phyloP scores from a whole-genome alignment of 331 rosid genomes.

The Malus hybrid region DNA sequence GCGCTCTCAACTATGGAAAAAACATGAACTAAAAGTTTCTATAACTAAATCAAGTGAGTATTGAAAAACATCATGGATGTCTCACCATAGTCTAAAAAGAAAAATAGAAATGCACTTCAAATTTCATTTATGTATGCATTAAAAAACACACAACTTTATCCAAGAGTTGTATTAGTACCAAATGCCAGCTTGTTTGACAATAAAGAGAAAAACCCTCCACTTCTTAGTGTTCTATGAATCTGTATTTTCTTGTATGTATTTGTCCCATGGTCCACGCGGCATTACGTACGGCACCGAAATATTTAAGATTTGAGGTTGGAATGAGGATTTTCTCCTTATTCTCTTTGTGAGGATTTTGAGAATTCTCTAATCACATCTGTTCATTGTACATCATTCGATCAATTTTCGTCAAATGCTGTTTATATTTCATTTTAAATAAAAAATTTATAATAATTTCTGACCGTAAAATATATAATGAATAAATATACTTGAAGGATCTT shows the following conservation, averaged over 20 bases:
- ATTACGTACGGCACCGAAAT: neutral
- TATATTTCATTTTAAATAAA: too few species aligned
- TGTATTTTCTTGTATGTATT: neutral
- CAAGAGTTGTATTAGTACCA: neutral
- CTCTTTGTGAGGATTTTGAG: too few species aligned
- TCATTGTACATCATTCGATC: too few species aligned
- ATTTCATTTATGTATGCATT: neutral
- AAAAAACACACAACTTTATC: neutral
- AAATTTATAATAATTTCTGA: too few species aligned
- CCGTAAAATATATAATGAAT: too few species aligned
- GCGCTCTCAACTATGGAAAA: fast-evolving
- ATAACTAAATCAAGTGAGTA: too few species aligned
- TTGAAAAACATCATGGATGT: neutral
- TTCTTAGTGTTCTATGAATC: neutral
- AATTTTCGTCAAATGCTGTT: too few species aligned
- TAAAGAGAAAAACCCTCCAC: neutral
- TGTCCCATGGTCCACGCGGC: neutral
- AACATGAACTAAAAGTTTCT: too few species aligned
- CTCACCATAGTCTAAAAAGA: neutral
- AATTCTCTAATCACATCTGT: too few species aligned
- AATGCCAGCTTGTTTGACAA: neutral
- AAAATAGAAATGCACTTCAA: neutral
- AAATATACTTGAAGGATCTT: too few species aligned
- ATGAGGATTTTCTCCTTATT: too few species aligned
- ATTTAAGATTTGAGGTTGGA: neutral